phyloP scores from a whole-genome alignment of 352 stramenopile genomes.

The Thalassiosira livingstoniorum region DNA sequence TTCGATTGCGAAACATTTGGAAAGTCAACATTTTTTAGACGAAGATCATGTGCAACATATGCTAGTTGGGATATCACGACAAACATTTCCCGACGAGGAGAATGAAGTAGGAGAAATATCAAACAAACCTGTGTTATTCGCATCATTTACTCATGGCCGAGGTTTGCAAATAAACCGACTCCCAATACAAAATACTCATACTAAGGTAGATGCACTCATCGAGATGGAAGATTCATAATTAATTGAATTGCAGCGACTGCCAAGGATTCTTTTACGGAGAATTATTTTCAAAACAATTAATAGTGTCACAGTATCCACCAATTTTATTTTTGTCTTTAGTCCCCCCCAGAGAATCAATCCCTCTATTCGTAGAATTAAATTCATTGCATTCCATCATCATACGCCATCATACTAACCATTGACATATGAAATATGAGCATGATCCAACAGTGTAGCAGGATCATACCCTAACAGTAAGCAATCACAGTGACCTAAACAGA shows the following conservation, averaged over 20 bases:
- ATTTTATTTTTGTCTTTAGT: constrained; percentile 1
- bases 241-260: too few species aligned
- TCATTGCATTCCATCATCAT: neutral
- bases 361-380: neutral
- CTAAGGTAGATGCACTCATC: neutral
- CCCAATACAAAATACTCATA: constrained; percentile 4
- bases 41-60: constrained; percentile 43
- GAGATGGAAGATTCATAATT: too few species aligned
- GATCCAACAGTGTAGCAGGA: neutral
- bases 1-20: constrained; percentile 27
- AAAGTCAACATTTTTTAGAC: constrained; percentile 30
- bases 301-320: too few species aligned
- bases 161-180: constrained; percentile 51
- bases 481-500: neutral
- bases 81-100: constrained; percentile 29
- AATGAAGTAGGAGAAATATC: neutral
- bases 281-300: neutral
- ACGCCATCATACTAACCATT: neutral
- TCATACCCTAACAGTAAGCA: neutral
- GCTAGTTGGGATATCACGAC: constrained; percentile 27
- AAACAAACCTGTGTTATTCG: constrained; percentile 42
- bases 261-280: neutral
- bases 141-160: constrained; percentile 49
- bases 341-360: neutral
- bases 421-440: neutral